phyloP scores from a whole-genome alignment of 148 eudicot species.

The Chenopodium album region DNA sequence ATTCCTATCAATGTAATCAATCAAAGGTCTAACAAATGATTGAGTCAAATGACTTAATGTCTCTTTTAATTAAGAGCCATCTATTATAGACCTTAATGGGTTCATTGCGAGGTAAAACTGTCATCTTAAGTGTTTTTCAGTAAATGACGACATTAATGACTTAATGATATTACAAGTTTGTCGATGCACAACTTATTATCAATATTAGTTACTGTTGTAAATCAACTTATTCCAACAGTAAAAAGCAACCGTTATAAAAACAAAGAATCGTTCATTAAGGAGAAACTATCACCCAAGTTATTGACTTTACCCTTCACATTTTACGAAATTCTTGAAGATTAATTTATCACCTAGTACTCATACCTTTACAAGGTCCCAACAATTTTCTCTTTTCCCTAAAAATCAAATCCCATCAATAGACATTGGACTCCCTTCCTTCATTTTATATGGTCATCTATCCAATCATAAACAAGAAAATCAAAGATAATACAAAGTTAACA shows the following conservation, averaged over 20 bases:
- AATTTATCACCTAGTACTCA: too few species aligned
- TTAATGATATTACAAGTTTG: too few species aligned
- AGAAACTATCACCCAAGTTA: too few species aligned
- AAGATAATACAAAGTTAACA: not conserved
- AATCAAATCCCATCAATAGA: constrained; percentile 3
- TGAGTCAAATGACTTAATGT: not conserved
- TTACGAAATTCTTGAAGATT: too few species aligned
- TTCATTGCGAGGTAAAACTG: too few species aligned
- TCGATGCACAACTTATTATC: too few species aligned
- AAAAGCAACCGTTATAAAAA: too few species aligned
- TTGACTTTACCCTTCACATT: too few species aligned
- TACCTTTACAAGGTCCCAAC: too few species aligned
- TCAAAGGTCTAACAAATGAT: not conserved
- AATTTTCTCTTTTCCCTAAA: not conserved
- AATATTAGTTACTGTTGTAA: too few species aligned
- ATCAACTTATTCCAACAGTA: too few species aligned
- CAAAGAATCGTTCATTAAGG: too few species aligned
- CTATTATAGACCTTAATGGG: not conserved
- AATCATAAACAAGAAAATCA: not conserved
- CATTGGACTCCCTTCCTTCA: not conserved
- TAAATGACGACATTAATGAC: not conserved
- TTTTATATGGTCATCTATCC: not conserved
- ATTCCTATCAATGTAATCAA: not conserved
- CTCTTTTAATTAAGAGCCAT: not conserved
- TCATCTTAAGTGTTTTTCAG: not conserved